Conservation (phyloP, 805 yeast genomes). For the Ogataea minuta region DNA sequence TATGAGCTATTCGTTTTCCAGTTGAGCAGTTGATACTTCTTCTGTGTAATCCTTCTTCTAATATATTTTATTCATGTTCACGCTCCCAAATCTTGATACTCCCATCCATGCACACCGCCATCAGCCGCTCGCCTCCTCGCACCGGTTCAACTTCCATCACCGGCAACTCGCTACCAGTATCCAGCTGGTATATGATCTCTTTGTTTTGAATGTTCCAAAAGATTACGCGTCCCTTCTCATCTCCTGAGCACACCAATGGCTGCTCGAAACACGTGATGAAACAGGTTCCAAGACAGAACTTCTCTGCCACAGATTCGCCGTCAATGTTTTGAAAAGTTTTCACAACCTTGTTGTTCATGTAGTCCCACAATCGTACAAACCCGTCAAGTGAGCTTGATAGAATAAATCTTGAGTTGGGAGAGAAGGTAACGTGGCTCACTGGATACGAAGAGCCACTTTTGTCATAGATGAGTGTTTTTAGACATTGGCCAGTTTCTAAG, state of each 20-base stretch:
- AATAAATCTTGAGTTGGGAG: constrained; percentile 79
- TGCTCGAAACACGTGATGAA: constrained; percentile 41
- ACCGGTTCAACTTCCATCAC: constrained; percentile 43
- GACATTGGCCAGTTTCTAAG: constrained; percentile 83
- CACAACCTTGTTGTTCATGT: constrained; percentile 73
- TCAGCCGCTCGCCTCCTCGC: constrained; percentile 38
- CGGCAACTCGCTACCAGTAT: constrained; percentile 13
- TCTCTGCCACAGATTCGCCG: constrained; percentile 42
- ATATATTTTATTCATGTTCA: constrained; percentile 11
- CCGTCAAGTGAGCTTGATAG: constrained; percentile 83
- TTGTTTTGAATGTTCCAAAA: constrained; percentile 71
- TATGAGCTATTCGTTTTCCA: constrained; percentile 15
- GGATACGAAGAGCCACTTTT: constrained; percentile 74
- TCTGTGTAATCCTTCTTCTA: constrained; percentile 19
- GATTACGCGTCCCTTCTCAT: constrained; percentile 51
- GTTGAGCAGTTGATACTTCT: constrained; percentile 17
- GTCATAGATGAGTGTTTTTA: constrained; percentile 83
- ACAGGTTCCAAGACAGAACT: constrained; percentile 50
- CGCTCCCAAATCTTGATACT: constrained; percentile 28
- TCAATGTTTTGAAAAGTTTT: constrained; percentile 48
- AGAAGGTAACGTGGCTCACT: constrained; percentile 65
- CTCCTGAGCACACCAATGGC: constrained; percentile 57
- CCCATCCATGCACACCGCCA: constrained; percentile 33
- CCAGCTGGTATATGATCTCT: constrained; percentile 36
- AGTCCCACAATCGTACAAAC: constrained; percentile 78